Evolutionary conservation across 371 early-diverging fungal genomes (phyloP).

Genomic region (Funneliformis caledonium): DNA sequence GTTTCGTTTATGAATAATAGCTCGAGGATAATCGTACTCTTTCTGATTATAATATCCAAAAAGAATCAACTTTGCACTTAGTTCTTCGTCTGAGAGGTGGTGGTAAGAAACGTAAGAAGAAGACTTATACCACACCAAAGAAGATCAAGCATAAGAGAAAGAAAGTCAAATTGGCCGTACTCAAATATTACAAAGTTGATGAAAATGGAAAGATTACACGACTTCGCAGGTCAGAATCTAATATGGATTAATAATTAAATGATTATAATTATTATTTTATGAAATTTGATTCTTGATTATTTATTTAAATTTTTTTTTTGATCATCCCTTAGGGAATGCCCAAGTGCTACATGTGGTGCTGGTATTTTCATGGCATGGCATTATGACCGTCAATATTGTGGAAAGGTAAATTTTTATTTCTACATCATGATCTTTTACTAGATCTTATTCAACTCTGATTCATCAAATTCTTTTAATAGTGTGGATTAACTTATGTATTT

Average conservation of each 20-base stretch:
- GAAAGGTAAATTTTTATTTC: conserved; percentile 46
- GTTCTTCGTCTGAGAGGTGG: conserved; percentile 91
- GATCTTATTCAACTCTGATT: not conserved
- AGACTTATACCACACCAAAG: conserved; percentile 97
- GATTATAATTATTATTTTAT: conserved; percentile 53
- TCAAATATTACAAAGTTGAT: conserved; percentile 98
- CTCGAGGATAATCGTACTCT: conserved; percentile 82
- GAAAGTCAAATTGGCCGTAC: conserved; percentile 97
- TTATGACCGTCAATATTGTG: conserved; percentile 95
- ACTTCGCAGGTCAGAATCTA: conserved; percentile 95
- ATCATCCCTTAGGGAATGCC: conserved; percentile 71
- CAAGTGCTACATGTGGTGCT: conserved; percentile 95
- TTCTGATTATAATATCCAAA: conserved; percentile 61
- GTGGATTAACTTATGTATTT: conserved; percentile 61
- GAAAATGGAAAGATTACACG: conserved; percentile 97
- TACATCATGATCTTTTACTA: not conserved
- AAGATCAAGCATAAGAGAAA: conserved; percentile 99
- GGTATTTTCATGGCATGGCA: conserved; percentile 99
- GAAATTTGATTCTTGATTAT: too few species aligned
- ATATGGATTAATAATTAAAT: conserved; percentile 95
- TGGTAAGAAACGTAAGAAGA: conserved; percentile 71
- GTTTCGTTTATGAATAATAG: conserved; percentile 93
- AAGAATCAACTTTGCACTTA: conserved; percentile 66
- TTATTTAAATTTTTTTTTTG: conserved; percentile 50
- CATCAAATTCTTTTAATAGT: conserved; percentile 42